phyloP scores from a whole-genome alignment of 2,329 filamentous ascomycete species.

The Xylaria sp. region DNA sequence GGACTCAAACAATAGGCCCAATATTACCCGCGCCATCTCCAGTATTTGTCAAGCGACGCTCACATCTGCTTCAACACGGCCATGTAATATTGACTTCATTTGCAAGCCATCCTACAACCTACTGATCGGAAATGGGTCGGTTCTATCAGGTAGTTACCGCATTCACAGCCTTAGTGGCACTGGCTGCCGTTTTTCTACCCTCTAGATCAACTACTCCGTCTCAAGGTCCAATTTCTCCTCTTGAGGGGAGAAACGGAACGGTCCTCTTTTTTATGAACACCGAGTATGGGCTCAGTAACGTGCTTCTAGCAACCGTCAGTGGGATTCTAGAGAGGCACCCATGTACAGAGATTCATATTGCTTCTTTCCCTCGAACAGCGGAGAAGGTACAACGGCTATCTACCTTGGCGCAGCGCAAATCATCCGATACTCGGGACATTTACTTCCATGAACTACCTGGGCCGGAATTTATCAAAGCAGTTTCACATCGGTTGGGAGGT shows the following conservation, averaged over 20 bases:
- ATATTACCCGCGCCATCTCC: no score
- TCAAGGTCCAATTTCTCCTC: neutral
- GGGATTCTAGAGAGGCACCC: slow-evolving; percentile 30
- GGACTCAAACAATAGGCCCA: no score
- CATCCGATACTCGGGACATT: slow-evolving; percentile 1
- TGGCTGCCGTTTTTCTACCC: no score
- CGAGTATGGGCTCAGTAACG: slow-evolving; percentile 33
- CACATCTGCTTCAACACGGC: no score
- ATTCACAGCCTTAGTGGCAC: no score
- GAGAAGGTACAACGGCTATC: slow-evolving; percentile 21
- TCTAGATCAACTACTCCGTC: no score
- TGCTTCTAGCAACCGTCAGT: slow-evolving; percentile 29
- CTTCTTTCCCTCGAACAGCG: slow-evolving; percentile 28
- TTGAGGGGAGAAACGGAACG: slow-evolving; percentile 30
- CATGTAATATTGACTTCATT: no score
- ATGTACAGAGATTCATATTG: slow-evolving; percentile 29
- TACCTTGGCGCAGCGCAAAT: slow-evolving; percentile 13
- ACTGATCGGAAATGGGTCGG: no score
- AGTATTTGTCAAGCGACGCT: no score
- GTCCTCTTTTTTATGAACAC: slow-evolving; percentile 30
- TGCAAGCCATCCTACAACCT: no score
- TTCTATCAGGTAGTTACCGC: no score
- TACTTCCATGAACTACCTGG: slow-evolving; percentile 20
- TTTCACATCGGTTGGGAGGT: slow-evolving; percentile 3
- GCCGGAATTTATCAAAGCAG: slow-evolving; percentile 7